Percentiles rank a stretch among this genome's conserved stretches.
phyloP scores from a whole-genome alignment of 2,329 filamentous ascomycete genomes.

The Talaromyces albobiverticillius region DNA sequence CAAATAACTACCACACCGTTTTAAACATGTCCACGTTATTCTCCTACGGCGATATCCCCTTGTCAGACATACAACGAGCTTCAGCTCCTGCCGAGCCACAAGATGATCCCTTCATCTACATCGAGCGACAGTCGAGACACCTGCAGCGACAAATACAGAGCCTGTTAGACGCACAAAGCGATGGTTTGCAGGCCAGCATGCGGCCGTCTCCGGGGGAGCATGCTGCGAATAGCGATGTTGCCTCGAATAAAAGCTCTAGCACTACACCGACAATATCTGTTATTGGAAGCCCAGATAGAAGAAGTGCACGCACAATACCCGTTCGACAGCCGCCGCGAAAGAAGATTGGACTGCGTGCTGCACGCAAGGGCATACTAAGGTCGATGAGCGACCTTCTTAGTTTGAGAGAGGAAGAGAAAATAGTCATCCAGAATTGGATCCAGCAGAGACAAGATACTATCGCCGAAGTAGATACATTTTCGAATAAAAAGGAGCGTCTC shows the following conservation, averaged over 20 bases:
- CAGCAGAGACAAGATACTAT: conserved; percentile 47
- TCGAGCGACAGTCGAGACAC: conserved; percentile 52
- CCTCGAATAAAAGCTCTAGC: conserved; percentile 46
- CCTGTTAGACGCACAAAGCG: conserved; percentile 60
- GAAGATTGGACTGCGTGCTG: conserved; percentile 52
- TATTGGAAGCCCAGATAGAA: conserved; percentile 26
- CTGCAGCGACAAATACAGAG: conserved; percentile 58
- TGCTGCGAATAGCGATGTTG: conserved; percentile 28
- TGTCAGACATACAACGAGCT: conserved; percentile 22
- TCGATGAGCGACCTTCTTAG: conserved; percentile 56
- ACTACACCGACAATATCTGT: conserved; percentile 32
- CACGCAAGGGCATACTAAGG: conserved; percentile 55
- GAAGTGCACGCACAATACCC: conserved; percentile 33
- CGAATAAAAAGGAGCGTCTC: conserved; percentile 48
- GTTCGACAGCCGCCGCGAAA: conserved; percentile 38
- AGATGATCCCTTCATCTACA: conserved; percentile 45
- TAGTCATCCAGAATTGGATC: conserved; percentile 46
- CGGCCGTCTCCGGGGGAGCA: conserved; percentile 26
- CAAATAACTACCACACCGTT: not conserved
- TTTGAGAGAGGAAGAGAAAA: conserved; percentile 57
- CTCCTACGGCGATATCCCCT: conserved; percentile 16
- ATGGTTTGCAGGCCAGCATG: conserved; percentile 53
- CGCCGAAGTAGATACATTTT: conserved; percentile 51
- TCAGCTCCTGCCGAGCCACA: conserved; percentile 31
- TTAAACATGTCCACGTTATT: conserved; percentile 31